Evolutionary conservation across 495 filamentous ascomycete species (phyloP), one percentile per base, ranked within the genome.

Genomic region (Trichocladium uniseriatum): DNA sequence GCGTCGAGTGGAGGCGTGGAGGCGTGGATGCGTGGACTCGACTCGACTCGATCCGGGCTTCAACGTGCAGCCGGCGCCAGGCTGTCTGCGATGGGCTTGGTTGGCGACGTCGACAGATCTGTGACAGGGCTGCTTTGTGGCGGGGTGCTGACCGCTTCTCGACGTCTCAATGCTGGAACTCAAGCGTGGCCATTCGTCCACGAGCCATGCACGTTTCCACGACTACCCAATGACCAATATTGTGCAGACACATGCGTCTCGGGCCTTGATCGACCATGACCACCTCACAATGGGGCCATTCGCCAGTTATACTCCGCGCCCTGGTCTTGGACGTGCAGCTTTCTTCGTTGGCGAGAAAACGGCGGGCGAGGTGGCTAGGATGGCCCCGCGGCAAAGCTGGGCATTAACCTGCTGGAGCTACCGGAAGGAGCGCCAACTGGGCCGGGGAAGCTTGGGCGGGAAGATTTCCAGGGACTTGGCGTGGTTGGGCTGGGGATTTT

Each of bases 171-270:
- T 41, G 37, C 27, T 18, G 38, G 28, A 4, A 3, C 15, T 41
- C 41, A 35, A 1, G 10, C 18, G 38, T 11, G 15, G 19, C 34
- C 7, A 47, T 51, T 54, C 52, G 56, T 56, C 53, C 54, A 56
- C 51, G 52, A 56, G 50, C 43, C 21, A 55, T 67, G 65, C 65
- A 63, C 54, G 60, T 48, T 49, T 49, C 62, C 61, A 61, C 54
- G 14, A 13, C 24, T 7, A 40, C 37, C 16, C 5, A 59, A 55
- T 57, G 62, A 49, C 71, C 69, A 73, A 72, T 75, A 62, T 60
- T 55, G 53, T 58, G 60, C 57, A 67, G 63, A 69, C 70, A 71
- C 67, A 75, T 72, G 67, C 65, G 57, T 58, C 49, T 53, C 60
- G 59, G 64, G 57, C 62, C 10, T 56, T 49, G 49, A 55, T 52